phyloP scores from a whole-genome alignment of 305 asterid species.

The Rubia peregrina region DNA sequence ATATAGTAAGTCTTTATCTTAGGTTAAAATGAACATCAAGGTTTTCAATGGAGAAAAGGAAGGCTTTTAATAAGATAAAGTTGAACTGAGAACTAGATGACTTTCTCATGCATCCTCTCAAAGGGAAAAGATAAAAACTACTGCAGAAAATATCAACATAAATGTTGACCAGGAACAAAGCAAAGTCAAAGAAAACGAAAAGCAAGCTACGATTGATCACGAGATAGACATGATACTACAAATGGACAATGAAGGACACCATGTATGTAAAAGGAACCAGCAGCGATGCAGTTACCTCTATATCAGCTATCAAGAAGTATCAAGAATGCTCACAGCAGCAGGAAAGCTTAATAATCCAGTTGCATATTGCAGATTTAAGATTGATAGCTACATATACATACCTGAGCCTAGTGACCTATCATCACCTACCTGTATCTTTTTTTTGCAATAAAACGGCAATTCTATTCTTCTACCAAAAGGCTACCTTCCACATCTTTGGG shows the following conservation, averaged over 20 bases:
- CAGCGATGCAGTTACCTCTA: not conserved
- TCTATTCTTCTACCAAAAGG: not conserved
- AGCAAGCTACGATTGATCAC: not conserved
- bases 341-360: not conserved
- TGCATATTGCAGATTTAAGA: not conserved
- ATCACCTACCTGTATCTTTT: not conserved
- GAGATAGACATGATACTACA: not conserved
- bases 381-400: not conserved
- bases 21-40: not conserved
- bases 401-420: not conserved
- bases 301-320: not conserved
- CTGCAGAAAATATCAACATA: not conserved
- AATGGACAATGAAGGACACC: not conserved
- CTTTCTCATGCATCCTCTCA: not conserved
- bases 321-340: not conserved
- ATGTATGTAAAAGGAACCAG: not conserved
- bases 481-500: not conserved
- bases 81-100: not conserved
- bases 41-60: constrained; percentile 1
- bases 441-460: not conserved
- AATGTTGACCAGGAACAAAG: not conserved
- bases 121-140: not conserved
- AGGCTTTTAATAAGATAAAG: not conserved
- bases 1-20: not conserved
- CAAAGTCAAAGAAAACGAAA: not conserved